These are phyloP conservation scores for Phyllosticta capitalensis DNA, from an alignment of 2,329 filamentous ascomycete genomes.

Conservation along the genomic window DNA sequence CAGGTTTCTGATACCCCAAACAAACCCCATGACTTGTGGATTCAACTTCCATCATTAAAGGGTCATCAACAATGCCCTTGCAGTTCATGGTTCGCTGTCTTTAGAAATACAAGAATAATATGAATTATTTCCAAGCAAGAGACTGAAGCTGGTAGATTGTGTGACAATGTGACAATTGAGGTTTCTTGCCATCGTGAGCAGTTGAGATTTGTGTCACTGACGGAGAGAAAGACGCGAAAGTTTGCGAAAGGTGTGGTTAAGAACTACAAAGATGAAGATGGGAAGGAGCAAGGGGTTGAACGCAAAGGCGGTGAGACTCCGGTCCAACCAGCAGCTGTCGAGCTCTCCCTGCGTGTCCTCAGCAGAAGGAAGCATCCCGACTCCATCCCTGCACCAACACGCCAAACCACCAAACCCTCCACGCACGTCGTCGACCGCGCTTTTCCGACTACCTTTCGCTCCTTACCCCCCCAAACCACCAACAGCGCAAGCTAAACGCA, in stretches of 20 bases:
- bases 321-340: slow-evolving; percentile 1
- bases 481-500: background rate
- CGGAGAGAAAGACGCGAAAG: too few species aligned
- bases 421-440: background rate
- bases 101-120: background rate
- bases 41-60: background rate
- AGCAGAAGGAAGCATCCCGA: background rate
- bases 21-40: background rate
- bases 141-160: background rate
- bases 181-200: too few species aligned
- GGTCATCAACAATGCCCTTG: background rate
- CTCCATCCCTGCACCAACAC: background rate
- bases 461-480: background rate
- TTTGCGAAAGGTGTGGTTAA: too few species aligned
- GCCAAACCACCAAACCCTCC: background rate
- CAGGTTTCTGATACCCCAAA: background rate
- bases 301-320: background rate
- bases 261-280: too few species aligned
- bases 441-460: background rate
- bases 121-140: background rate
- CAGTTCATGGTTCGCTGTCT: background rate
- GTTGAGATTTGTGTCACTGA: too few species aligned
- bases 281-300: background rate
- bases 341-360: background rate
- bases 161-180: too few species aligned